Evolutionary conservation across 202 grass and related monocot genomes (phyloP).

Genomic region (Hordeum pubiflorum): DNA sequence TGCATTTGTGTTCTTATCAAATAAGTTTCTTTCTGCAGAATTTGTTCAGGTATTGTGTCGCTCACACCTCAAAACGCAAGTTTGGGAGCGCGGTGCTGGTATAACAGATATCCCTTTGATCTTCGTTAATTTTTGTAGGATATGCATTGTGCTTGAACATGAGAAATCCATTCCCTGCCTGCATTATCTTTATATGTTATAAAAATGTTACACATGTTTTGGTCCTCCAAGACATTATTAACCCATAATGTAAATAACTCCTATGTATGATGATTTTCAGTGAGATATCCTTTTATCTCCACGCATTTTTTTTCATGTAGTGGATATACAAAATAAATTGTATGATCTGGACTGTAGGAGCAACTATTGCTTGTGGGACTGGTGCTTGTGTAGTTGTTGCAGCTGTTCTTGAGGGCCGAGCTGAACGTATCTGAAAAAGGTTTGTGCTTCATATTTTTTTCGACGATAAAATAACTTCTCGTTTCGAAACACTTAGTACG

Average conservation of each 20-base stretch:
- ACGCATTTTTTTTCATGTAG: neutral
- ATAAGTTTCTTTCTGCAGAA: constrained; percentile 44
- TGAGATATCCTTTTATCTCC: neutral
- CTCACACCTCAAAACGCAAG: constrained; percentile 94
- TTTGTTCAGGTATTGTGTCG: constrained; percentile 79
- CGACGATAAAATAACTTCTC: no score
- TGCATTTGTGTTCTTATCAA: constrained; percentile 6
- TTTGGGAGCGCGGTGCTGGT: constrained; percentile 97
- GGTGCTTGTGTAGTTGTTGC: constrained; percentile 92
- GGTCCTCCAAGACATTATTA: neutral
- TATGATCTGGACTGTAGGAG: constrained; percentile 58
- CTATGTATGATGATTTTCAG: neutral
- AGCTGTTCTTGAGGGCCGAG: constrained; percentile 70
- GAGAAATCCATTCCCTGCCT: neutral
- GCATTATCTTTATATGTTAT: neutral
- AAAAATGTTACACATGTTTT: neutral
- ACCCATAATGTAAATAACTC: neutral
- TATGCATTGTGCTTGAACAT: neutral
- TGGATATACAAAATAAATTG: constrained; percentile 6
- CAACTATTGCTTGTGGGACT: constrained; percentile 89
- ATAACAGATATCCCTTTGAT: constrained; percentile 22
- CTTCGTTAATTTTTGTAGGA: neutral
- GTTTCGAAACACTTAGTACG: no score
- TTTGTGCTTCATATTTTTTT: no score
- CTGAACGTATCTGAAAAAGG: constrained; percentile 43